Evolutionary conservation across 1,139 yeast genomes (phyloP).

Genomic region (Geotrichum klebahnii): DNA sequence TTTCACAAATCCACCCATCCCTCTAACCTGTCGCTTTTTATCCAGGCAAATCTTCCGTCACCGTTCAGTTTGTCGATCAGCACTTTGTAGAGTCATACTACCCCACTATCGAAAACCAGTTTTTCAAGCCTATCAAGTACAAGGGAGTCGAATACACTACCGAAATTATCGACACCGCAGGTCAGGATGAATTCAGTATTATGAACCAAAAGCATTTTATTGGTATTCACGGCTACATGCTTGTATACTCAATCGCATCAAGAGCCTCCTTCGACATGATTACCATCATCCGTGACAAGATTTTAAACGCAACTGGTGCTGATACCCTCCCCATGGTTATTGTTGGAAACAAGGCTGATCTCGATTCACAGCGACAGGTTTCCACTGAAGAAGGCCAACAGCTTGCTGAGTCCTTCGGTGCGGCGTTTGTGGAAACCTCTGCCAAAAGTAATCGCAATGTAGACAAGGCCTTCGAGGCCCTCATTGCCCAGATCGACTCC

Average conservation of each 20-base stretch:
- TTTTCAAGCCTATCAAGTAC: conserved; percentile 64
- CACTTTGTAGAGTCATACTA: conserved; percentile 87
- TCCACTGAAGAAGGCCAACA: conserved; percentile 58
- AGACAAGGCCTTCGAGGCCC: conserved; percentile 57
- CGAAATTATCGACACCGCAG: conserved; percentile 89
- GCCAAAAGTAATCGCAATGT: conserved; percentile 74
- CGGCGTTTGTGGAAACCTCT: conserved; percentile 75
- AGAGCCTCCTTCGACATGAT: conserved; percentile 75
- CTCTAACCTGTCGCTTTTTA: no score
- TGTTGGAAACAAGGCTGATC: conserved; percentile 81
- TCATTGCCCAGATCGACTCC: conserved; percentile 68
- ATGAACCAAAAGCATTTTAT: conserved; percentile 79
- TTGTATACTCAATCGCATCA: conserved; percentile 79
- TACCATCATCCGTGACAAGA: conserved; percentile 76
- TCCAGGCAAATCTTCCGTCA: conserved; percentile 74
- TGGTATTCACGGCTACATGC: conserved; percentile 79
- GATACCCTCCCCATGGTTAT: conserved; percentile 73
- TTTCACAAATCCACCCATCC: not conserved
- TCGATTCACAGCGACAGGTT: conserved; percentile 59
- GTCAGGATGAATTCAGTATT: conserved; percentile 82
- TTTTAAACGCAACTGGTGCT: conserved; percentile 68
- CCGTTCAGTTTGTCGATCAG: conserved; percentile 81
- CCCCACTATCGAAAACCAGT: conserved; percentile 90
- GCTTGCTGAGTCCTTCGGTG: conserved; percentile 56
- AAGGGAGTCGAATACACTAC: conserved; percentile 76